Evolutionary conservation across 2,329 filamentous ascomycete species (phyloP), one percentile per base, ranked within the genome.

Genomic region (Calonectria pseudoturangicola): DNA sequence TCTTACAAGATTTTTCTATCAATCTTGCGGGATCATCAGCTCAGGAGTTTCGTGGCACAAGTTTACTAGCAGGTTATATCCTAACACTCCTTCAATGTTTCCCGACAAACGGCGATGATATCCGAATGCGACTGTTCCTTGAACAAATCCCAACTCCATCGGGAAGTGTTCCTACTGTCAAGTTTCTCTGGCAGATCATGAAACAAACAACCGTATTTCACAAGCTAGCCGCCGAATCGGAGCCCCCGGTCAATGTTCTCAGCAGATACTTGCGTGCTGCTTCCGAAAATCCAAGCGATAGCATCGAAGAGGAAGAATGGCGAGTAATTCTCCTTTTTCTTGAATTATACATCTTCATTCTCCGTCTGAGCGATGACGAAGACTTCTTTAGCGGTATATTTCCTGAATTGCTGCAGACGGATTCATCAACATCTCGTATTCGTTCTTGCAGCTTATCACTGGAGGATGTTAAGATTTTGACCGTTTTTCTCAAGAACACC

Each of bases 361-460:
- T 98, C 15, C 94, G 97, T 77, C 91, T 98, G 41, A 98, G 96
- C 82, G 97, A 99, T 77, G 97, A 99, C 75, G 96, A 98, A 76
- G 97, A 99, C 79, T 99, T 99, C 81, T 93, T 98, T 74, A 90
- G 91, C 70, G 88, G 89, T 68, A 85, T 90, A 73, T 85, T 83
- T 47, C 85, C 87, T 30, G 76, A 80, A 67, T 71, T 82, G 36
- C 76, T 85, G 25, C 83, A 84, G n/a, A 81, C 78, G 25, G 83
- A 82, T 60, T 85, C 82, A 33, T 85, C 82, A 28, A 86, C 79
- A 68, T 89, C 87, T 65, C 88, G 86, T 66, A 88, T 89, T 75
- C 88, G 87, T 83, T 87, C 85, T 73, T 93, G 94, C 82, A 92
- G 94, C 54, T 87, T 98, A 7, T 90, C 91, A 1, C 84, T 96